Evolutionary conservation across 2,329 filamentous ascomycete species (phyloP), one percentile per base, ranked within the genome.

Genomic region (Rutstroemia sp.): DNA sequence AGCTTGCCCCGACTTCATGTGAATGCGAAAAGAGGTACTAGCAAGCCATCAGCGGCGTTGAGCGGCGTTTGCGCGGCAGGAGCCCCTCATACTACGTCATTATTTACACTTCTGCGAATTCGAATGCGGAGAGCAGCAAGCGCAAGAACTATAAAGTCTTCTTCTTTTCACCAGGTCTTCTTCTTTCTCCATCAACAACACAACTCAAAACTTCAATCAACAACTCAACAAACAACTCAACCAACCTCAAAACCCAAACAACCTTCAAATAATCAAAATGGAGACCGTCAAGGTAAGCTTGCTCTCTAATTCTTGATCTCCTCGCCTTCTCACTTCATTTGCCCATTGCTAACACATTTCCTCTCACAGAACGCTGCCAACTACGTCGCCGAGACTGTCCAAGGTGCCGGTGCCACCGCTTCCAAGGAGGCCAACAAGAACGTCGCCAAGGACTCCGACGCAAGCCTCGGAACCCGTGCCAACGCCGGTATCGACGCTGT

Each of bases 391-490:
- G 79, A 82, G 75, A 72, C 73, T 63, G 63, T 80, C 67, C 74
- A 79, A 69, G 77, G 78, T 63, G 65, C 70, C 54, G 68, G 72
- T 58, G 70, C 76, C 52, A 70, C 74, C 62, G 74, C 79, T 59
- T 76, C 72, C 70, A 81, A 82, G 77, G 78, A 81, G 73, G 74
- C 72, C 74, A 81, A 82, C 78, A 81, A 82, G 77, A 68, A 66
- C 37, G 70, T 75, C 68, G 79, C 79, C 67, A 81, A 82, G 73
- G 76, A 77, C 67, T 65, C 60, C 62, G 69, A 80, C 65, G 72
- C 72, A 61, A 70, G 62, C 62, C 21, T 78, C 57, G 58, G 61
- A 57, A 74, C 73, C 66, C 78, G 79, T 62, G 74, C 73, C 66
- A 73, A 71, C 47, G 79, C 79, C 60, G 79, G 76, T 56, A 73